A percentile compares a stretch with the other conserved stretches of the same genome.
These are phyloP conservation scores for Thermomucor indicae-seudaticae DNA, from an alignment of 371 early-diverging fungal genomes.

Conservation along the genomic window DNA sequence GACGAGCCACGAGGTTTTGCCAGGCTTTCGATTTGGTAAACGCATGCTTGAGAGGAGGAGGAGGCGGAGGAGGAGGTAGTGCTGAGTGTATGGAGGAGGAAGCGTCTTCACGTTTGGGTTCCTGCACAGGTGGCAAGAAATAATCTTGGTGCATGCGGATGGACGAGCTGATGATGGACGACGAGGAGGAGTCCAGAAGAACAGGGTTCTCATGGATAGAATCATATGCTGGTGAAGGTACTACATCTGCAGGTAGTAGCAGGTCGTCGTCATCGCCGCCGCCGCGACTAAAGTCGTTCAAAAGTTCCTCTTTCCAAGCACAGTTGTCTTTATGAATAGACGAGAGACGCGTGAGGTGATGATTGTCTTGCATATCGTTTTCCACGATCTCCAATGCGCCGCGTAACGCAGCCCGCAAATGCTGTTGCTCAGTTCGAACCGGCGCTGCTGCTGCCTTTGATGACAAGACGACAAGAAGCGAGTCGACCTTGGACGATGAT, in stretches of 20 bases:
- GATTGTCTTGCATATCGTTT: conserved; percentile 23
- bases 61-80: not conserved
- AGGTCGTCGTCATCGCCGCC: not conserved
- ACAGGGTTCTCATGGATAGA: conserved; percentile 1
- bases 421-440: conserved; percentile 1
- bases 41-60: not conserved
- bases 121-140: not conserved
- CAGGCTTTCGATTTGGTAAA: not conserved
- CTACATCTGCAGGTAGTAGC: not conserved
- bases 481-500: not conserved
- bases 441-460: not conserved
- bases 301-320: not conserved
- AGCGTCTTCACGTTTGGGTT: not conserved
- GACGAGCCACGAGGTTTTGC: not conserved
- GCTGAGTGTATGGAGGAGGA: too few species aligned
- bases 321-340: not conserved
- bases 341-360: not conserved
- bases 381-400: conserved; percentile 24
- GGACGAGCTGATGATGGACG: not conserved
- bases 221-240: conserved; percentile 1
- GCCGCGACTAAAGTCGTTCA: not conserved
- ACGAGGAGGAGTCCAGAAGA: not conserved
- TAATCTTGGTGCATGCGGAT: not conserved
- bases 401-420: conserved; percentile 21
- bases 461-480: not conserved